These are phyloP conservation scores for Xylariaceae sp. DNA, from an alignment of 2,329 filamentous ascomycete genomes.

Conservation along the genomic window DNA sequence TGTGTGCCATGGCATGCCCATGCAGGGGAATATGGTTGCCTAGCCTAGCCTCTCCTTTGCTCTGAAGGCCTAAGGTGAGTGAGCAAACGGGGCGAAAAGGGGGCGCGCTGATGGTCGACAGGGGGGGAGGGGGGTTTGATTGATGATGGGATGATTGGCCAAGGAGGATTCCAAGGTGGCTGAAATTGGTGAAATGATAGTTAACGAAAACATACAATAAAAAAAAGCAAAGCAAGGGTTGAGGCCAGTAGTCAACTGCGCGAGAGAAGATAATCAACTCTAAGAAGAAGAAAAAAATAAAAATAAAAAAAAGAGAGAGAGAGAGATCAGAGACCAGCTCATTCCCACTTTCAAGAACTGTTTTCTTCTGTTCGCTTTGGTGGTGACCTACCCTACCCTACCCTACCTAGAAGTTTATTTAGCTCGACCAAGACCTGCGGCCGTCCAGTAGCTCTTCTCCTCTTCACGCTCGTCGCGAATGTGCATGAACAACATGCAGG, in stretches of 20 bases:
- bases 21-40: constrained; percentile 1
- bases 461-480: constrained; percentile 8
- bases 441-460: constrained; percentile 14
- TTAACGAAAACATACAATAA: neutral
- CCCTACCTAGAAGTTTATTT: neutral
- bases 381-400: no score
- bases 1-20: neutral
- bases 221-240: constrained; percentile 9
- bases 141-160: constrained; percentile 7
- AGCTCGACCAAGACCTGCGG: constrained; percentile 8
- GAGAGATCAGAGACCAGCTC: no score
- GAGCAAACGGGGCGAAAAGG: constrained; percentile 16
- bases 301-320: no score
- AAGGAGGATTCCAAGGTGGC: neutral
- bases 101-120: neutral
- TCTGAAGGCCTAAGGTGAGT: constrained; percentile 9
- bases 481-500: constrained; percentile 13
- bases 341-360: no score
- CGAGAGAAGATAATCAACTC: neutral
- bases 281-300: no score
- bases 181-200: constrained; percentile 5
- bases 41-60: neutral
- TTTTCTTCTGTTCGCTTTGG: no score
- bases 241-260: constrained; percentile 13
- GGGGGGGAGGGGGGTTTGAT: neutral